A percentile compares a stretch with the other conserved stretches of the same genome.
phyloP scores from a whole-genome alignment of 1,139 yeast species.

The Taiozyma sp. region DNA sequence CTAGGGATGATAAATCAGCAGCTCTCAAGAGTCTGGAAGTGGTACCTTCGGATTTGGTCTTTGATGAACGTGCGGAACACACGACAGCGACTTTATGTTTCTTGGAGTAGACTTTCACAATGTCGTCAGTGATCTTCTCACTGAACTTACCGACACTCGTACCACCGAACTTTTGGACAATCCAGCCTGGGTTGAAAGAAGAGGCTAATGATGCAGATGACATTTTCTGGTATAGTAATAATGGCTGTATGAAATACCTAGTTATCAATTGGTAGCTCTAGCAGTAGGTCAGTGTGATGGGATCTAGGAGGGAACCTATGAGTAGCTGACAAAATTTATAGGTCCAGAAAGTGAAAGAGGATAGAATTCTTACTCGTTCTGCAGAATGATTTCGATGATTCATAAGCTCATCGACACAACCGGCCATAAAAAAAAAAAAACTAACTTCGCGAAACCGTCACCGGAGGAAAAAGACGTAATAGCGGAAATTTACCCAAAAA shows the following conservation, averaged over 20 bases:
- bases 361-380: background rate
- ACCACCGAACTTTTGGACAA: slow-evolving; percentile 95
- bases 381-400: background rate
- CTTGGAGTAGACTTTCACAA: slow-evolving; percentile 61
- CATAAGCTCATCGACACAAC: background rate
- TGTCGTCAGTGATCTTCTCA: slow-evolving; percentile 75
- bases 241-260: no score
- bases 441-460: background rate
- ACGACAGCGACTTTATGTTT: slow-evolving; percentile 85
- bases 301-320: background rate
- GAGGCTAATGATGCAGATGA: slow-evolving; percentile 22
- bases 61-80: slow-evolving; percentile 90
- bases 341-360: background rate
- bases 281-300: background rate
- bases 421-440: background rate
- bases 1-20: slow-evolving; percentile 67
- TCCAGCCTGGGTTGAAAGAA: slow-evolving; percentile 43
- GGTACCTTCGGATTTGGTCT: slow-evolving; percentile 91
- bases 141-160: slow-evolving; percentile 98
- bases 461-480: background rate
- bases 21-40: slow-evolving; percentile 79
- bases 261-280: background rate
- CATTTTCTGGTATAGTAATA: slow-evolving; percentile 8
- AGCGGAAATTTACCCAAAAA: background rate
- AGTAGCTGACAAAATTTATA: background rate